Base-by-base conservation (phyloP, 225 moss, liverwort and hornwort species). In the Takakia lepidozioides region DNA sequence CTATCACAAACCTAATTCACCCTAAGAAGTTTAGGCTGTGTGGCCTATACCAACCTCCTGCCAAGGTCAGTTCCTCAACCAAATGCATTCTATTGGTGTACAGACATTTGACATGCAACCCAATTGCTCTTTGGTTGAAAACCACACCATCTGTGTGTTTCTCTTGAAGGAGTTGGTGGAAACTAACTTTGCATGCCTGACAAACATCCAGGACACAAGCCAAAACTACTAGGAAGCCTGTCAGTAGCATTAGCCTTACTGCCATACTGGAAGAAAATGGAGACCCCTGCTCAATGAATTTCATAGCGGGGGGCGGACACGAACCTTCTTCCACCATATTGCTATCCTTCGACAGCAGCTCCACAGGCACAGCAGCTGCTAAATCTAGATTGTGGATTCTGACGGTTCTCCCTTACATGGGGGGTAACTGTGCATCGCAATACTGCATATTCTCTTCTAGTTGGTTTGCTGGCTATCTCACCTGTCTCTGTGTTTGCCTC, bases 311-410 rank as follows among this genome's bases (percentile, higher is more conserved):
- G n/a, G n/a, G n/a, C 14, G 75, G 75, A 61, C 75, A 80, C 13
- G 84, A 76, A 25, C 69, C 62, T 16, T 53, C 84, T 39, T 62
- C 78, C 17, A 58, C 32, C 27, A 57, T 11, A 25, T 47, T 24
- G 29, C 25, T 59, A 24, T 67, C 72, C 44, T 69, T 75, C 6
- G 62, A 46, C 18, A 70, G 47, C 10, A 60, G 60, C 59, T 74
- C 83, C 43, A 74, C 59, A 5, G 80, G 64, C 40, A 74, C 59
- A 53, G 87, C 83, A 51, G 76, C 70, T 34, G 65, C 52, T 40
- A 80, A 64, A 55, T 92, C 87, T 58, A 92, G 28, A 17, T 68
- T 64, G 14, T 63, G 29, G 1, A 87, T 58, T 41, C 92, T 69
- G 21, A 92, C 45, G 30, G 87, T 64, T 35, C 81, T 46, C 20